phyloP scores from a whole-genome alignment of 2,329 filamentous ascomycete species.

The Pseudogymnoascus destructans region DNA sequence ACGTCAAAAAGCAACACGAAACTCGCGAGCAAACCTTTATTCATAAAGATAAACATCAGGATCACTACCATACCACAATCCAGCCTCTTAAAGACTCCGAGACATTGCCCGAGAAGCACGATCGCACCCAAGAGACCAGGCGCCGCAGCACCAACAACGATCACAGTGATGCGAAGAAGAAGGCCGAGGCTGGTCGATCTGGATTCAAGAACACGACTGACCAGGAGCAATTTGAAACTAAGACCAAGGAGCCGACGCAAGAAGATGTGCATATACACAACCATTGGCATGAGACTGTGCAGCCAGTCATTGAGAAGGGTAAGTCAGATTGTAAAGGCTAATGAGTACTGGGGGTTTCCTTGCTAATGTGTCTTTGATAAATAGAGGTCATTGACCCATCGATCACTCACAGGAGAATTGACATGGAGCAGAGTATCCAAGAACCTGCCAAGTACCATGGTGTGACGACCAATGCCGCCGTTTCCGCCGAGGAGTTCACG shows the following conservation, averaged over 20 bases:
- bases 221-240: conserved; percentile 12
- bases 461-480: neutral
- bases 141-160: conserved; percentile 6
- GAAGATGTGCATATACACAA: neutral
- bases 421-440: neutral
- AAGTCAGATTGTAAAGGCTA: neutral
- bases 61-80: conserved; percentile 1
- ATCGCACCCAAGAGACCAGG: neutral
- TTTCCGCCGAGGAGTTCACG: neutral
- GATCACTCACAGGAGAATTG: neutral
- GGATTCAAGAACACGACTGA: neutral
- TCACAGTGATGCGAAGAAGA: neutral
- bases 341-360: neutral
- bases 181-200: neutral
- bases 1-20: conserved; percentile 14
- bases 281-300: conserved; percentile 6
- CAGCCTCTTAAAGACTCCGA: neutral
- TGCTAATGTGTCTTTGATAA: conserved; percentile 6
- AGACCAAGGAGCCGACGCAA: neutral
- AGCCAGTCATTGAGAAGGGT: conserved; percentile 11
- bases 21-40: conserved; percentile 5
- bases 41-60: conserved; percentile 1
- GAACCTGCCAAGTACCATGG: conserved; percentile 1
- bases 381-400: conserved; percentile 3
- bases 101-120: neutral